A percentile compares a stretch with the other conserved stretches of the same genome.
Evolutionary conservation across 2,329 filamentous ascomycete species (phyloP).

Genomic region (Cercospora brassicicola): DNA sequence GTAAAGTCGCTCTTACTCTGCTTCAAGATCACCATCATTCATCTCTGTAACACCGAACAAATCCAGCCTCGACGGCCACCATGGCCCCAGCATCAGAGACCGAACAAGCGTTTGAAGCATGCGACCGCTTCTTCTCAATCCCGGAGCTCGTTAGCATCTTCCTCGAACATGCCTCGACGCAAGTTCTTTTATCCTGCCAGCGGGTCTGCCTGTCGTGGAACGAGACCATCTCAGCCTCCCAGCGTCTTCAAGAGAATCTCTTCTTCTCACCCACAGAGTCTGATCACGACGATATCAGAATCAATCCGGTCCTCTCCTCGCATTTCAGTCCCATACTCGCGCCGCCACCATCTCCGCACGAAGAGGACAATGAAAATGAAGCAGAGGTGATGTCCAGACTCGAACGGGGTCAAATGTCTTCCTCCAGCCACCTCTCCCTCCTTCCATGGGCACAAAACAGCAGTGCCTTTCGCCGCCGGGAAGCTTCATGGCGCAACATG

Average conservation of each 20-base stretch:
- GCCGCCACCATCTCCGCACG: not conserved
- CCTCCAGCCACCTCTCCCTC: not conserved
- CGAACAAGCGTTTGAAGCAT: not conserved
- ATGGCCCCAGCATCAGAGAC: not conserved
- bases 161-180: constrained; percentile 7
- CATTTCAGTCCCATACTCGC: constrained; percentile 11
- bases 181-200: constrained; percentile 18
- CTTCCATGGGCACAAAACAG: constrained; percentile 17
- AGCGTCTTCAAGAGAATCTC: constrained; percentile 12
- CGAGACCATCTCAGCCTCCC: constrained; percentile 3
- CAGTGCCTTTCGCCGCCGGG: constrained; percentile 13
- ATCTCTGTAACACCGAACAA: not conserved
- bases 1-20: not conserved
- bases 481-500: constrained; percentile 24
- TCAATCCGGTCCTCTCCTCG: constrained; percentile 12
- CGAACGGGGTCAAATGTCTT: not conserved
- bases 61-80: not conserved
- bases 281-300: not conserved
- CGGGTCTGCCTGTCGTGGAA: constrained; percentile 18
- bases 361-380: not conserved
- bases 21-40: not conserved
- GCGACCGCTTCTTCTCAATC: constrained; percentile 21
- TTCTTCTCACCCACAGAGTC: constrained; percentile 1
- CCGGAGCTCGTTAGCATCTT: constrained; percentile 17
- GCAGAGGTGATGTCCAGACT: not conserved